These are phyloP conservation scores for Protea cynaroides DNA, from an alignment of 164 flowering plant species.

Conservation along the genomic window DNA sequence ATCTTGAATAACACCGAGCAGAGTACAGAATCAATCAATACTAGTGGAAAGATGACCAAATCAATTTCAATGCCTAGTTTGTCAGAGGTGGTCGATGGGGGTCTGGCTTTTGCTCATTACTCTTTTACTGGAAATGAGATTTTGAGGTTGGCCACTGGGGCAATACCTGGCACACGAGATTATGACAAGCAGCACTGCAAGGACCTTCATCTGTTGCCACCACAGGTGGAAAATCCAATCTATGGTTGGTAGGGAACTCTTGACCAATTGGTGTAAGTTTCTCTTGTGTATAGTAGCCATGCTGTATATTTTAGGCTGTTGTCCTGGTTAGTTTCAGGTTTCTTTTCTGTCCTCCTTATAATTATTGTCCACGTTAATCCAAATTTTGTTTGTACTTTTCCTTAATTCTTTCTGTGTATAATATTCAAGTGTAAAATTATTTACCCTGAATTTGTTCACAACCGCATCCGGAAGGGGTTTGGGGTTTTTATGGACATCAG, in stretches of 20 bases:
- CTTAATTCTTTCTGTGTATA: background rate
- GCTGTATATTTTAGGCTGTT: background rate
- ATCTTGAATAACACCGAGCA: slow-evolving; percentile 32
- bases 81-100: slow-evolving; percentile 70
- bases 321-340: background rate
- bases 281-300: background rate
- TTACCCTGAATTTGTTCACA: no score
- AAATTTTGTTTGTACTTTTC: background rate
- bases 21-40: slow-evolving; percentile 10
- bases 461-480: no score
- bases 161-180: slow-evolving; percentile 73
- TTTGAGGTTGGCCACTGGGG: slow-evolving; percentile 78
- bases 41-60: slow-evolving; percentile 33
- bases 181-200: slow-evolving; percentile 77
- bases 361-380: background rate
- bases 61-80: slow-evolving; percentile 64
- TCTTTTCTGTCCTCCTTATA: background rate
- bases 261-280: background rate
- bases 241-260: slow-evolving; percentile 67
- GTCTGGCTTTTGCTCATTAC: slow-evolving; percentile 84
- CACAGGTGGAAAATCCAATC: slow-evolving; percentile 81
- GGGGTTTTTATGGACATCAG: no score
- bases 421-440: no score
- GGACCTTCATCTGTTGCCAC: slow-evolving; percentile 83
- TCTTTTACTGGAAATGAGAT: slow-evolving; percentile 86